These are phyloP conservation scores for Kwoniella europaea DNA, from an alignment of 768 basidiomycete species.

Conservation along the genomic window DNA sequence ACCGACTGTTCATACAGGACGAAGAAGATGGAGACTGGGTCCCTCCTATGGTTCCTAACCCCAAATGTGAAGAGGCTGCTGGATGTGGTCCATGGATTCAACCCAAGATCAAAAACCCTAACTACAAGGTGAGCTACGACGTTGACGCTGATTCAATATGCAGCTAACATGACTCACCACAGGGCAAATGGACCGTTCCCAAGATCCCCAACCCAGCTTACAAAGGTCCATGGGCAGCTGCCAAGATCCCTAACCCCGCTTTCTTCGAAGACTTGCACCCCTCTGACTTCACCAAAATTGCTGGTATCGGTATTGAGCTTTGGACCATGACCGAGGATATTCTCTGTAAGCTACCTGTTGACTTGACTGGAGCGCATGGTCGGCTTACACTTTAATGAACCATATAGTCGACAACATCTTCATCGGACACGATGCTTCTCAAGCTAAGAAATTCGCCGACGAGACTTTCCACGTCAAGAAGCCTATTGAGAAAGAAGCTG, in stretches of 20 bases:
- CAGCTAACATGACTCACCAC: constrained; percentile 3
- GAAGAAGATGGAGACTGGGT: constrained; percentile 99
- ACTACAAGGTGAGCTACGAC: constrained; percentile 67
- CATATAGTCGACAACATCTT: constrained; percentile 72
- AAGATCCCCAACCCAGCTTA: constrained; percentile 96
- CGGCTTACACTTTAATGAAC: constrained; percentile 66
- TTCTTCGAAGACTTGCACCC: constrained; percentile 88
- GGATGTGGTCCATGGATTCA: constrained; percentile 96
- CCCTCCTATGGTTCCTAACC: constrained; percentile 84
- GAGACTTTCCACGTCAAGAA: constrained; percentile 95
- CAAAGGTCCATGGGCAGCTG: constrained; percentile 92
- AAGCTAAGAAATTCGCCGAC: constrained; percentile 78
- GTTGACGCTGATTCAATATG: background rate
- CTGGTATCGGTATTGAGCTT: constrained; percentile 94
- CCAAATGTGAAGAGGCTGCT: constrained; percentile 83
- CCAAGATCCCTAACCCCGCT: constrained; percentile 85
- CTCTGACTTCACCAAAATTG: constrained; percentile 84
- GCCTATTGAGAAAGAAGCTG: constrained; percentile 72
- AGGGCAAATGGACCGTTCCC: constrained; percentile 94
- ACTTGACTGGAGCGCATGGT: background rate
- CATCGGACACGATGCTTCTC: constrained; percentile 83
- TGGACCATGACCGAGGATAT: constrained; percentile 90
- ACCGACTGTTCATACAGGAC: constrained; percentile 60
- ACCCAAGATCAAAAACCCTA: constrained; percentile 88
- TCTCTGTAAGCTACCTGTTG: constrained; percentile 43